A percentile compares a stretch with the other conserved stretches of the same genome.
Evolutionary conservation across 345 rosid genomes (phyloP).

Genomic region (Erucastrum elatum): DNA sequence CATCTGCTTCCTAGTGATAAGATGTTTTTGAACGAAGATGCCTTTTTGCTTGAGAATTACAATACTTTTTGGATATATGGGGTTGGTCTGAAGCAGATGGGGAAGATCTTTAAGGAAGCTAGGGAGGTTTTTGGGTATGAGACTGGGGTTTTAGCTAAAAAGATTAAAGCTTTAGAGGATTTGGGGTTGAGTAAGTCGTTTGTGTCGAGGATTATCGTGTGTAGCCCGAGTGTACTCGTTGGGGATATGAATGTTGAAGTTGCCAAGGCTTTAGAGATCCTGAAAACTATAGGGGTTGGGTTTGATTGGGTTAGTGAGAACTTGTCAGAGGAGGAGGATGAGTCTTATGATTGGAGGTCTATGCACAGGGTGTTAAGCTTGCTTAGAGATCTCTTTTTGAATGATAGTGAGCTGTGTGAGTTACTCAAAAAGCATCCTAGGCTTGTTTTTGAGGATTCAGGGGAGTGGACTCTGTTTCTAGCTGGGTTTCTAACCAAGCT

Average conservation of each 20-base stretch:
- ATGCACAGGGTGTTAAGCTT: slow-evolving; percentile 47
- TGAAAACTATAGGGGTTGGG: slow-evolving; percentile 52
- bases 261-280: slow-evolving; percentile 45
- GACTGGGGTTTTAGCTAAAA: slow-evolving; percentile 48
- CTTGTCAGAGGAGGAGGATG: slow-evolving; percentile 34
- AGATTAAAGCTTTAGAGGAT: slow-evolving; percentile 59
- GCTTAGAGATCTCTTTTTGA: slow-evolving; percentile 39
- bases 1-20: slow-evolving; percentile 51
- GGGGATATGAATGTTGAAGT: slow-evolving; percentile 54
- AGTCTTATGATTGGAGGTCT: slow-evolving; percentile 55
- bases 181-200: slow-evolving; percentile 52
- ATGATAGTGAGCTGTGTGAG: slow-evolving; percentile 41
- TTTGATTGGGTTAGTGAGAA: slow-evolving; percentile 49
- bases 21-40: slow-evolving; percentile 66
- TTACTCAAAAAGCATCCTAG: slow-evolving; percentile 51
- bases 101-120: slow-evolving; percentile 58
- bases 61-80: slow-evolving; percentile 61
- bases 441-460: slow-evolving; percentile 60
- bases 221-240: slow-evolving; percentile 52
- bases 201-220: slow-evolving; percentile 45
- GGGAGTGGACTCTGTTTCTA: slow-evolving; percentile 43
- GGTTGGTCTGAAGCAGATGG: slow-evolving; percentile 51
- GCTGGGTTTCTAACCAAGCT: slow-evolving; percentile 56
- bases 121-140: slow-evolving; percentile 51
- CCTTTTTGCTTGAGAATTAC: slow-evolving; percentile 56